Conservation (phyloP, 2,329 filamentous ascomycete genomes). For the Trichocomaceae sp. region DNA sequence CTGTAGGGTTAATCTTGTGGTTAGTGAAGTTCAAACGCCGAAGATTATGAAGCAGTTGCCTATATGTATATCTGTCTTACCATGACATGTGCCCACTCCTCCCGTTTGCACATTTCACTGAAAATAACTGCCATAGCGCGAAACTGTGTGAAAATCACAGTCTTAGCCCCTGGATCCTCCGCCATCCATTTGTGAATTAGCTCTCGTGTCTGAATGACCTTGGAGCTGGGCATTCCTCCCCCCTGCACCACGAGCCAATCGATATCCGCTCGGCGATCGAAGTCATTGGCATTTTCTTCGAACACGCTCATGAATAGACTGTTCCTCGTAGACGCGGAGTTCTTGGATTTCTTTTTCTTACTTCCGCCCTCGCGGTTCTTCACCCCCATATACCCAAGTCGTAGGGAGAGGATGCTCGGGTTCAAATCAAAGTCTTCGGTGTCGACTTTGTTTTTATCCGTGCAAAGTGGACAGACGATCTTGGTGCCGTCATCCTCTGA, state of each 20-base stretch:
- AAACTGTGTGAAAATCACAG: conserved; percentile 57
- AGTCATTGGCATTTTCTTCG: conserved; percentile 15
- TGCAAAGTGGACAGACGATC: neutral
- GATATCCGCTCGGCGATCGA: conserved; percentile 19
- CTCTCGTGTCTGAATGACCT: conserved; percentile 31
- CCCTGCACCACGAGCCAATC: conserved; percentile 24
- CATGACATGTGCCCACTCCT: conserved; percentile 36
- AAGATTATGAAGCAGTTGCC: neutral
- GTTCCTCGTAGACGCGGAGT: neutral
- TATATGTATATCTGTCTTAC: neutral
- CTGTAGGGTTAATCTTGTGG: neutral
- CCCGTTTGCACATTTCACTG: conserved; percentile 42
- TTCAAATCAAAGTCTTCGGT: neutral
- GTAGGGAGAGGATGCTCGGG: neutral
- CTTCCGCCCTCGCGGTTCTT: conserved; percentile 18
- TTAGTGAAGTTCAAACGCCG: neutral
- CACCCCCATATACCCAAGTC: conserved; percentile 34
- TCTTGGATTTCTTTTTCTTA: neutral
- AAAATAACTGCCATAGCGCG: conserved; percentile 49
- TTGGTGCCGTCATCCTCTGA: neutral
- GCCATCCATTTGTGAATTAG: conserved; percentile 35
- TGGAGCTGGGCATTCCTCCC: conserved; percentile 32
- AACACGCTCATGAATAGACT: neutral
- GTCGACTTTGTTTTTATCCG: conserved; percentile 40
- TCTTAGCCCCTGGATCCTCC: conserved; percentile 46